A percentile compares a stretch with the other conserved stretches of the same genome.
These are phyloP conservation scores for Diaporthe citrichinensis DNA, from an alignment of 2,329 filamentous ascomycete genomes.

Conservation along the genomic window DNA sequence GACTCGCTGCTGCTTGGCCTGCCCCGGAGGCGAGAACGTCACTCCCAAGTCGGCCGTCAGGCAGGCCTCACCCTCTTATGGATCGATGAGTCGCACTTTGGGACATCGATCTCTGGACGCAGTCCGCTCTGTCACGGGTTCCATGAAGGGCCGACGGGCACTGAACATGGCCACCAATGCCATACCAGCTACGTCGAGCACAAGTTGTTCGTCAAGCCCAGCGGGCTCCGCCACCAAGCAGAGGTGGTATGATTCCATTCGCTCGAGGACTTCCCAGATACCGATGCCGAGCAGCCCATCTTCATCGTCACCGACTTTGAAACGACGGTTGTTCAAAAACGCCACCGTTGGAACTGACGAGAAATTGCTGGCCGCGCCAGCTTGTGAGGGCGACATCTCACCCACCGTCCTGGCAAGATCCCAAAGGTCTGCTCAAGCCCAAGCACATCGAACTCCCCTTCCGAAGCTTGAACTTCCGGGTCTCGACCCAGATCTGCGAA, in stretches of 20 bases:
- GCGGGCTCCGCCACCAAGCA: slow-evolving; percentile 29
- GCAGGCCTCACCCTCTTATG: not conserved
- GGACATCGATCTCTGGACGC: slow-evolving; percentile 36
- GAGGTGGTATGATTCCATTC: slow-evolving; percentile 38
- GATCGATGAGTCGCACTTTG: slow-evolving; percentile 26
- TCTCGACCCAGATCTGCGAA: slow-evolving; percentile 33
- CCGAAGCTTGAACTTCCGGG: slow-evolving; percentile 36
- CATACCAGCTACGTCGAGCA: not conserved
- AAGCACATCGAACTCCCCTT: slow-evolving; percentile 2
- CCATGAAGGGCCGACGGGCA: slow-evolving; percentile 4
- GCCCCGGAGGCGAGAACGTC: slow-evolving; percentile 35
- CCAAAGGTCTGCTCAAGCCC: not conserved
- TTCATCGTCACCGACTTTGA: slow-evolving; percentile 18
- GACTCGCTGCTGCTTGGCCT: slow-evolving; percentile 30
- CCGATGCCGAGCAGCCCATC: slow-evolving; percentile 32
- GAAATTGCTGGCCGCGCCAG: not conserved
- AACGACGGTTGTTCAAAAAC: slow-evolving; percentile 17
- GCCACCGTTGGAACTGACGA: not conserved
- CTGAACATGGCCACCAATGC: slow-evolving; percentile 36
- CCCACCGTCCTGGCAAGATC: not conserved
- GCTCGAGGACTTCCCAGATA: slow-evolving; percentile 35
- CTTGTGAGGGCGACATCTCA: not conserved
- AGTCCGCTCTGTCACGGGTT: slow-evolving; percentile 33
- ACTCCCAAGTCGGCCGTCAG: slow-evolving; percentile 19
- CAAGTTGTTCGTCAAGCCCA: slow-evolving; percentile 30